Percentiles rank a stretch among this genome's conserved stretches.
Conservation (phyloP, 768 basidiomycete genomes). For the Naganishia onofrii region DNA sequence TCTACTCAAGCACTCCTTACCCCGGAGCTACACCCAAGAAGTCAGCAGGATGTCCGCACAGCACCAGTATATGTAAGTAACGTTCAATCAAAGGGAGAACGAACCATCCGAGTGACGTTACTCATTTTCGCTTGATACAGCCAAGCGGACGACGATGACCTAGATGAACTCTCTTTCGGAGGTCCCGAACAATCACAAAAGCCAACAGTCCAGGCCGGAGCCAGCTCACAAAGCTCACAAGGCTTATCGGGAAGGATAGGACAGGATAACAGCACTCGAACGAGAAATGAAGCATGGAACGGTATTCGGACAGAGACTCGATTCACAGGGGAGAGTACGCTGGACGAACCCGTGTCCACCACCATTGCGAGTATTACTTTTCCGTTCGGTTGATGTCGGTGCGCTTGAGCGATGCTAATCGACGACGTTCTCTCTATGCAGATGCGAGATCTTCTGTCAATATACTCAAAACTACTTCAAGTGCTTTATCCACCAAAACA, state of each 20-base stretch:
- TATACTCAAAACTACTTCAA: constrained; percentile 88
- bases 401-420: background rate
- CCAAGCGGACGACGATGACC: constrained; percentile 52
- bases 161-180: constrained; percentile 49
- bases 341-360: constrained; percentile 83
- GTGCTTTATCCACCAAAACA: constrained; percentile 80
- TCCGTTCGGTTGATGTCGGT: background rate
- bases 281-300: constrained; percentile 54
- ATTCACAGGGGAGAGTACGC: constrained; percentile 71
- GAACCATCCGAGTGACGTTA: background rate
- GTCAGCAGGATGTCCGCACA: background rate
- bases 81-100: background rate
- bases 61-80: constrained; percentile 21
- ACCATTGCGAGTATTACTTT: constrained; percentile 70
- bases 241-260: constrained; percentile 45
- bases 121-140: constrained; percentile 27
- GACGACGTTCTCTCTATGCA: constrained; percentile 49
- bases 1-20: background rate
- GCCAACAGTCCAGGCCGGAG: background rate
- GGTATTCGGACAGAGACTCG: constrained; percentile 85
- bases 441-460: constrained; percentile 84
- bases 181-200: constrained; percentile 32
- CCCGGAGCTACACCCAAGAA: background rate
- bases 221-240: constrained; percentile 25
- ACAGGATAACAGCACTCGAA: constrained; percentile 26